Conservation (phyloP, 768 basidiomycete species). For the Russula sp. region DNA sequence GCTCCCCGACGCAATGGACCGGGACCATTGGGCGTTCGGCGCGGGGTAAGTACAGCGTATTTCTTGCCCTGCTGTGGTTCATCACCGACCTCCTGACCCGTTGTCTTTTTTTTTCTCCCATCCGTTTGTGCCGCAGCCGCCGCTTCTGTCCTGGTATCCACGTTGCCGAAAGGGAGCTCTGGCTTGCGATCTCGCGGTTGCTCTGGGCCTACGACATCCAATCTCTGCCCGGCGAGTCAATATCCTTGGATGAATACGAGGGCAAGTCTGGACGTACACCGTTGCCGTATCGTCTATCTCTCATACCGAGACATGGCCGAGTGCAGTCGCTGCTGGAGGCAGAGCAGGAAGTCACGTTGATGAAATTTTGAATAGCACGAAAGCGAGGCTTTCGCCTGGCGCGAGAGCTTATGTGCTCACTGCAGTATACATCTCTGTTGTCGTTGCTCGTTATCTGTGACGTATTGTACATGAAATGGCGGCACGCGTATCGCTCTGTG, state of each 20-base stretch:
- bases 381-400: not conserved
- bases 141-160: slow-evolving; percentile 39
- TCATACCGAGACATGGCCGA: slow-evolving; percentile 23
- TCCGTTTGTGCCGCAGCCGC: slow-evolving; percentile 19
- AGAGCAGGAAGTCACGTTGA: slow-evolving; percentile 11
- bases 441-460: too few relatives aligned
- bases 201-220: slow-evolving; percentile 42
- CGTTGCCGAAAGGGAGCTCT: slow-evolving; percentile 41
- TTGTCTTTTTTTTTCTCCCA: not conserved
- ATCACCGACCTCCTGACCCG: not conserved
- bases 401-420: not conserved
- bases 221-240: slow-evolving; percentile 35
- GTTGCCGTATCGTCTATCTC: slow-evolving; percentile 33
- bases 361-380: slow-evolving; percentile 10
- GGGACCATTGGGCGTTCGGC: slow-evolving; percentile 47
- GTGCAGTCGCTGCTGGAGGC: slow-evolving; percentile 13
- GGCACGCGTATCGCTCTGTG: too few relatives aligned
- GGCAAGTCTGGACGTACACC: slow-evolving; percentile 41
- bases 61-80: not conserved
- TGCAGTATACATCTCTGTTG: too few relatives aligned
- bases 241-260: slow-evolving; percentile 41
- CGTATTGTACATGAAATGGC: too few relatives aligned
- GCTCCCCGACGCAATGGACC: slow-evolving; percentile 27
- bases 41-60: slow-evolving; percentile 33
- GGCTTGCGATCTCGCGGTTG: slow-evolving; percentile 38